These are phyloP conservation scores for Trametes pubescens DNA, from an alignment of 1,284 basidiomycete species.

Conservation along the genomic window DNA sequence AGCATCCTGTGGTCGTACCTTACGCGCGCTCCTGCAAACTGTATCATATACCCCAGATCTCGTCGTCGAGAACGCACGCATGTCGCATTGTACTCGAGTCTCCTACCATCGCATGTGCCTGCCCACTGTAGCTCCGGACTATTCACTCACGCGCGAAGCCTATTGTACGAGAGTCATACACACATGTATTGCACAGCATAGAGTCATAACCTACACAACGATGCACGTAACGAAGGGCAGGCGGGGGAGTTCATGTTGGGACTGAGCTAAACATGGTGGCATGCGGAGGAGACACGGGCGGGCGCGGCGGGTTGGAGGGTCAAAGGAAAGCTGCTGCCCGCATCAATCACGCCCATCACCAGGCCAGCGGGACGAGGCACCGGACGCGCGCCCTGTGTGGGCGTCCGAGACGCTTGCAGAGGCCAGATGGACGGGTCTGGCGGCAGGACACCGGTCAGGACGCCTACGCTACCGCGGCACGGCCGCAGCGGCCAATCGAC, in stretches of 20 bases:
- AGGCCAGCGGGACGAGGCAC: conserved; percentile 22
- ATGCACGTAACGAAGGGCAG: conserved; percentile 7
- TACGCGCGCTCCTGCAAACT: conserved; percentile 10
- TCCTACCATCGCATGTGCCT: background rate
- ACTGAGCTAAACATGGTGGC: conserved; percentile 15
- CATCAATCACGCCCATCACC: conserved; percentile 28
- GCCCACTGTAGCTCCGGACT: conserved; percentile 10
- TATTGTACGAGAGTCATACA: conserved; percentile 14
- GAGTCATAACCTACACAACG: conserved; percentile 7
- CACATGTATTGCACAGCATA: conserved; percentile 21
- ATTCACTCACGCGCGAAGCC: conserved; percentile 9
- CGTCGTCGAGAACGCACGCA: conserved; percentile 7
- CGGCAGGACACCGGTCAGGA: conserved; percentile 7
- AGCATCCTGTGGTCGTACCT: conserved; percentile 6
- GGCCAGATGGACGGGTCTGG: conserved; percentile 19
- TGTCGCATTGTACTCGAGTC: conserved; percentile 9
- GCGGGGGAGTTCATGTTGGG: background rate
- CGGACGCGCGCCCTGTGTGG: conserved; percentile 16
- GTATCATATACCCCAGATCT: conserved; percentile 12
- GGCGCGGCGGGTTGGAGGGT: conserved; percentile 23
- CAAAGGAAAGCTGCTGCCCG: conserved; percentile 17
- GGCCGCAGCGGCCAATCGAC: conserved; percentile 30
- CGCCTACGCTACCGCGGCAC: conserved; percentile 24
- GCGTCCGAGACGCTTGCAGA: conserved; percentile 20
- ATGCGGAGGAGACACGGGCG: conserved; percentile 20